Percentiles rank a stretch among this genome's conserved stretches.
Evolutionary conservation across 2,329 filamentous ascomycete species (phyloP).

Genomic region (Arthrocladium fulminans): DNA sequence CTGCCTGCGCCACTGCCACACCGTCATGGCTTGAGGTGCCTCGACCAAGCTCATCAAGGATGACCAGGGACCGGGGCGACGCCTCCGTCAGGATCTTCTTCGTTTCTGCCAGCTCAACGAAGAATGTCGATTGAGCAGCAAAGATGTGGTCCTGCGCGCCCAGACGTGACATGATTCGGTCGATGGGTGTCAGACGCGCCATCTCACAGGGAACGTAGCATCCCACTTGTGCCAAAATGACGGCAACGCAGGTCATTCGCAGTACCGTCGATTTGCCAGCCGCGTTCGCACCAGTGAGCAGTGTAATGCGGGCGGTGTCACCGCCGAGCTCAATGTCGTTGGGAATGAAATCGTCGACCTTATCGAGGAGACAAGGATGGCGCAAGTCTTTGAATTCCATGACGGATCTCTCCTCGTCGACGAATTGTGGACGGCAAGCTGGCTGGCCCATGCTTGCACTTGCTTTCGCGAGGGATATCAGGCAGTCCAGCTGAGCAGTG

Average conservation of each 20-base stretch:
- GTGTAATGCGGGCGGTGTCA: constrained; percentile 67
- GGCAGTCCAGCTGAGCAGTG: constrained; percentile 83
- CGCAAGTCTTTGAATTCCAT: constrained; percentile 89
- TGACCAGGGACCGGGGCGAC: constrained; percentile 86
- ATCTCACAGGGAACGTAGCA: constrained; percentile 80
- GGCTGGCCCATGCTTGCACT: constrained; percentile 76
- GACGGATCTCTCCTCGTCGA: constrained; percentile 73
- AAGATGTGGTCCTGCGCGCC: constrained; percentile 99
- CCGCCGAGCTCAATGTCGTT: constrained; percentile 88
- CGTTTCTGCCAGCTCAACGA: constrained; percentile 92
- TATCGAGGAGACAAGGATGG: constrained; percentile 87
- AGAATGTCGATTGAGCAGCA: constrained; percentile 94
- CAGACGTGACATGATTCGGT: constrained; percentile 96
- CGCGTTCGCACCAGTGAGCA: constrained; percentile 92
- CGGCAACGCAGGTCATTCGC: constrained; percentile 91
- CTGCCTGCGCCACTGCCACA: constrained; percentile 90
- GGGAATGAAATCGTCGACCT: constrained; percentile 88
- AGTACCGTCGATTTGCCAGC: constrained; percentile 95
- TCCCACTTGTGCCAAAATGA: constrained; percentile 95
- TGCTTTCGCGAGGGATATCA: constrained; percentile 85
- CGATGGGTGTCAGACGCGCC: constrained; percentile 77
- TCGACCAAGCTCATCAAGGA: constrained; percentile 89
- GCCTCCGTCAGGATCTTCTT: constrained; percentile 96
- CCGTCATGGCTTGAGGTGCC: constrained; percentile 94
- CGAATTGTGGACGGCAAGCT: constrained; percentile 79